Evolutionary conservation across 1,284 basidiomycete species (phyloP), one percentile per base, ranked within the genome.

Genomic region (Dichomitus squalens): DNA sequence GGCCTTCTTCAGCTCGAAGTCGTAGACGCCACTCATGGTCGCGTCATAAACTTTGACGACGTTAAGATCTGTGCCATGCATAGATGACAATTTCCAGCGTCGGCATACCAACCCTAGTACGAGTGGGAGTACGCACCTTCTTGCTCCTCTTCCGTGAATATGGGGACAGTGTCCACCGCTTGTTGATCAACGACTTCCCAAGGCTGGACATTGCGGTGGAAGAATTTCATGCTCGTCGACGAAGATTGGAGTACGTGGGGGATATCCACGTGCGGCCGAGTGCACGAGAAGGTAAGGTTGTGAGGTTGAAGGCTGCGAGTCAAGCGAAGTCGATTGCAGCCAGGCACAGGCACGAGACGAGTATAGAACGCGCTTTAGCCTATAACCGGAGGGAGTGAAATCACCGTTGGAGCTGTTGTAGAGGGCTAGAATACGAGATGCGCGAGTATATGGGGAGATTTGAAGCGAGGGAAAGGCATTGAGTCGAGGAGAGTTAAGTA

Each of bases 131-230:
- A 65, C 79, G 47, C 59, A 85, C 84, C 84, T 68, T 88, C 85
- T 56, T 47, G 57, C 43, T 64, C 62, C 38, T 67, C 64, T 23
- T 84, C 83, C 63, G 83, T 82, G 69, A 83, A 87, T 69, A 81
- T 82, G 16, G 81, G 76, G 11, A 90, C 80, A 27, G 88, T 84
- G 41, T 86, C 80, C 44, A 92, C 82, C 21, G 74, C 71, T 65
- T 80, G 82, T 66, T 77, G 83, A 58, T 84, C 84, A 23, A 90
- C 86, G 39, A 92, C 88, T 73, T 92, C 90, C 90, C 90, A 92
- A 38, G 86, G 81, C 9, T 73, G 72, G 65, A 86, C 80, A 61
- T 76, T 77, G 51, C 79, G 76, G 59, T 83, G 79, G 66, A 82
- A 78, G 39, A 76, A 76, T 66, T 66, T 70, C 70, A 72, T 73